Percentiles rank a stretch among this genome's conserved stretches.
Evolutionary conservation across 208 protist species (phyloP).

Genomic region (Leishmania mexicana): DNA sequence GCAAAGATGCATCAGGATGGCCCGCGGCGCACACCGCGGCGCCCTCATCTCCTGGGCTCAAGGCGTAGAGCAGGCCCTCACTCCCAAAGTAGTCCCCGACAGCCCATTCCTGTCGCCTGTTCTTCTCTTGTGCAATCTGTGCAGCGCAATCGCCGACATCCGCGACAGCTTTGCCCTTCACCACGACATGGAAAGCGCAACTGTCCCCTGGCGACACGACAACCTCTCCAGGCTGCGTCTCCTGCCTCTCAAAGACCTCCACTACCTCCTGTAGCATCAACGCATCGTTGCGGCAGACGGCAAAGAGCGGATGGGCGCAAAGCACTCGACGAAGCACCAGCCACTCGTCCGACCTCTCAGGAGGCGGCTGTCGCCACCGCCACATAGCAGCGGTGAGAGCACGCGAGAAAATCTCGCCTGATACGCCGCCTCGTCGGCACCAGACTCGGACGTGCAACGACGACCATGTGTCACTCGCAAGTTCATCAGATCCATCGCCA

Average conservation of each 20-base stretch:
- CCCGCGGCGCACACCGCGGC: conserved; percentile 2
- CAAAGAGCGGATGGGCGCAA: conserved; percentile 9
- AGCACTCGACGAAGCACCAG: conserved; percentile 5
- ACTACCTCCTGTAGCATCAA: conserved; percentile 9
- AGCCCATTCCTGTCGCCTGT: background rate
- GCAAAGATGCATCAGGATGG: background rate
- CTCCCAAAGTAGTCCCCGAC: conserved; percentile 12
- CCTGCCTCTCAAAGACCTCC: conserved; percentile 13
- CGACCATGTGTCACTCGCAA: background rate
- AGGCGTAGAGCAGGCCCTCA: conserved; percentile 15
- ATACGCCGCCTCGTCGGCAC: conserved; percentile 13
- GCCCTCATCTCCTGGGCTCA: background rate
- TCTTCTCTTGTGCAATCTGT: background rate
- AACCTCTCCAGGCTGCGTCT: conserved; percentile 1
- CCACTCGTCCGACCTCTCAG: background rate
- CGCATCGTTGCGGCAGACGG: conserved; percentile 3
- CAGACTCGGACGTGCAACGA: background rate
- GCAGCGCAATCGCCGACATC: background rate
- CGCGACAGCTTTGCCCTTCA: conserved; percentile 8
- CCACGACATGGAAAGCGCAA: conserved; percentile 21
- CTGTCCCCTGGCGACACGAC: conserved; percentile 8
- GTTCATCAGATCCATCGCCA: background rate
- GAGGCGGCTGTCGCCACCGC: background rate
- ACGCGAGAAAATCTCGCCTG: background rate
- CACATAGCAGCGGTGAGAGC: conserved; percentile 1